Evolutionary conservation across 2,329 filamentous ascomycete species (phyloP).

Genomic region (Nigrospora sphaerica): DNA sequence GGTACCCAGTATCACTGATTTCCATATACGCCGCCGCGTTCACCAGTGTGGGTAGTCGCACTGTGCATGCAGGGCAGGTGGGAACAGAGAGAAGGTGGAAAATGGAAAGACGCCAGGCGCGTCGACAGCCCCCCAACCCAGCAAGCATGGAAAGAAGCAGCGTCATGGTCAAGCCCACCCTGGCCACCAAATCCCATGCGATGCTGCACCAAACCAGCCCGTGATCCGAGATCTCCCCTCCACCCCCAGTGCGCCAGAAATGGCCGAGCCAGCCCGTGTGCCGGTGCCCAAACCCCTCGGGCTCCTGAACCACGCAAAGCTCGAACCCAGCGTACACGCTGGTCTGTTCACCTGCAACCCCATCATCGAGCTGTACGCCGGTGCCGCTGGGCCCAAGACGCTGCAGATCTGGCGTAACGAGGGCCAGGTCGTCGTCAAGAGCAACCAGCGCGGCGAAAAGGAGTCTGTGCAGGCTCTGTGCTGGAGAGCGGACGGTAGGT

Average conservation of each 20-base stretch:
- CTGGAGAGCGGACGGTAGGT: slow-evolving; percentile 64
- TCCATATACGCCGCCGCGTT: no score
- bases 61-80: no score
- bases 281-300: slow-evolving; percentile 21
- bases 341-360: slow-evolving; percentile 69
- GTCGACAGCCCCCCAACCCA: no score
- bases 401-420: slow-evolving; percentile 74
- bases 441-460: slow-evolving; percentile 34
- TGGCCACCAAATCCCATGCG: no score
- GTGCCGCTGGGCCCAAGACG: slow-evolving; percentile 61
- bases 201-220: no score
- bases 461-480: slow-evolving; percentile 41
- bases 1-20: no score
- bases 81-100: no score
- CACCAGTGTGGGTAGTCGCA: no score
- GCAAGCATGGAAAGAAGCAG: no score
- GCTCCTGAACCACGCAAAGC: slow-evolving; percentile 49
- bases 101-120: no score
- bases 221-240: no score
- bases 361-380: slow-evolving; percentile 74
- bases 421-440: slow-evolving; percentile 57
- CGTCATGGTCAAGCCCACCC: no score
- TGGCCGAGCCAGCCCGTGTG: slow-evolving; percentile 12
- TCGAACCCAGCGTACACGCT: slow-evolving; percentile 46
- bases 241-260: slow-evolving; percentile 1